Base-by-base conservation (phyloP, 2,329 filamentous ascomycete species). In the Pseudopyrenochaeta lycopersici region DNA sequence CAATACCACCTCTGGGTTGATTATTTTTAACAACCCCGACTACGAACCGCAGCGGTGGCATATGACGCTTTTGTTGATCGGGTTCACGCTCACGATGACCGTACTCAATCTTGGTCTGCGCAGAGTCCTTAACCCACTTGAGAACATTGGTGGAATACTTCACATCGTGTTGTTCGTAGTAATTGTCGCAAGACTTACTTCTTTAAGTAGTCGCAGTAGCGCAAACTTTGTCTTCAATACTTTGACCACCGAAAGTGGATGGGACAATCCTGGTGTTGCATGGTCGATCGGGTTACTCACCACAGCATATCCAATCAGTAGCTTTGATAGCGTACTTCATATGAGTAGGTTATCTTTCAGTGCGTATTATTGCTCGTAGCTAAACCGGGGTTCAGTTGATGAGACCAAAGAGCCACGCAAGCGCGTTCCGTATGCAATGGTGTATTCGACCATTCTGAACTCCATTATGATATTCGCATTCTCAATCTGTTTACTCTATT, bases 111-210 rank as follows among this genome's bases (percentile, higher is more conserved):
- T 75, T 2, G 66, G 77, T 17, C 68, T 76, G 6, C 77, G 77
- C 1, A 73, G 68, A 4, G 53, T 77, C 3, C 65, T 83, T 2
- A 80, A 80, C 2, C 57, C 70, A 3, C 63, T 81, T 31, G 81
- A 84, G 57, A 75, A 75, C 1, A 58, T 78, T 12, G 70, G 80
- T 17, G 68, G 80, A 2, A 64, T 78, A 21, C 49, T 82, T 5
- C 81, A 83, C 49, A 65, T 82, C 10, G 53, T 78, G 10, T 78
- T 80, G 4, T 78, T 82, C 54, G 77, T 82, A 49, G 78, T 72
- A 3, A 75, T 81, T 47, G 64, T 82, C 12, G 76, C 81, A 20
- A 70, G 76, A 2, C 65, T 82, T 1, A 74, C 73, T 57, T 71
- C 76, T 1, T 67, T 78, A 56, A 36, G 43, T 18, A 42, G 31